Conservation (phyloP, 2,329 filamentous ascomycete species). For the Colletotrichum sp. region DNA sequence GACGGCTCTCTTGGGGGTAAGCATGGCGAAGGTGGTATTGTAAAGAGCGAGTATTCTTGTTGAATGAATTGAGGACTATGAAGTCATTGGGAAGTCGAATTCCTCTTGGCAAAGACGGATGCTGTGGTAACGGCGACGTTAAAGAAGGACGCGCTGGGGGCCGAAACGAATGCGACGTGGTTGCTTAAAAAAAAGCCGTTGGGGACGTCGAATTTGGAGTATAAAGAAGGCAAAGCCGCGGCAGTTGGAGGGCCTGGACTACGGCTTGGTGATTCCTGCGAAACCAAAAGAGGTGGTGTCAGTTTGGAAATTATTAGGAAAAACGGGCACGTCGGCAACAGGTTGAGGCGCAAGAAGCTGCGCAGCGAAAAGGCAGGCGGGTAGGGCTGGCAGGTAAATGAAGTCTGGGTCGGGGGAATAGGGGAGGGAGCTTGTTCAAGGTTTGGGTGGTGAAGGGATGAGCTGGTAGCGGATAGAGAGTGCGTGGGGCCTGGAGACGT, state of each 20-base stretch:
- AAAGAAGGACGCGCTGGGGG: not conserved
- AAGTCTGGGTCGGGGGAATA: not conserved
- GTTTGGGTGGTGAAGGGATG: conserved; percentile 15
- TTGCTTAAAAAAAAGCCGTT: not conserved
- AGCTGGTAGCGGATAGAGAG: conserved; percentile 14
- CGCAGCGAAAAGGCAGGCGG: not conserved
- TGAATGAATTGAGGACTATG: not conserved
- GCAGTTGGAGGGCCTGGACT: not conserved
- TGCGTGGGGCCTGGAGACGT: conserved; percentile 8
- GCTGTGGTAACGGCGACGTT: not conserved
- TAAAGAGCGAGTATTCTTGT: not conserved
- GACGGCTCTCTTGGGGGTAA: conserved; percentile 79
- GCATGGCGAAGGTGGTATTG: conserved; percentile 57
- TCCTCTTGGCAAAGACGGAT: not conserved
- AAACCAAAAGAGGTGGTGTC: conserved; percentile 8
- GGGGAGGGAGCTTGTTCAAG: conserved; percentile 11
- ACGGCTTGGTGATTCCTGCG: not conserved
- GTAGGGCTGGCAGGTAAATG: conserved; percentile 15
- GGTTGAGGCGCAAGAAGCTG: not conserved
- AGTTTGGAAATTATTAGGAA: conserved; percentile 13
- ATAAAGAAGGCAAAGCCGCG: not conserved
- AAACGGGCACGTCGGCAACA: not conserved
- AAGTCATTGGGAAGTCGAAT: not conserved
- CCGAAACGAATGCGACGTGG: conserved; percentile 3
- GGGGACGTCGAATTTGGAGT: not conserved